phyloP scores from a whole-genome alignment of 2,329 filamentous ascomycete species.

The Penicillium sp. region DNA sequence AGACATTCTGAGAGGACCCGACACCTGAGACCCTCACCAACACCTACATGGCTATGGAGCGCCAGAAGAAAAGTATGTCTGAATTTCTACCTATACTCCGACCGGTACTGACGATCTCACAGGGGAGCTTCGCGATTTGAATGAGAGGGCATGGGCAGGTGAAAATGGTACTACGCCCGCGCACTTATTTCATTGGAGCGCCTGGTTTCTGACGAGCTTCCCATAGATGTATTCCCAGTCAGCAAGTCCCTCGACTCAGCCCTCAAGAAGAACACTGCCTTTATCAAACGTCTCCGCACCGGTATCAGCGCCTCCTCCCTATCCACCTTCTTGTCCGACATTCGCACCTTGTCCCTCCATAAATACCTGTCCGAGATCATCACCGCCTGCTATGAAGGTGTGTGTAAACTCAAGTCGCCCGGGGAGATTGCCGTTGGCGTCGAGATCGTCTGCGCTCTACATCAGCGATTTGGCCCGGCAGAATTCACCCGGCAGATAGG shows the following conservation, averaged over 20 bases:
- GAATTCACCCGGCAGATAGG: slow-evolving; percentile 91
- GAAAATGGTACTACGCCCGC: slow-evolving; percentile 66
- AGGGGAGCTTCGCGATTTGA: slow-evolving; percentile 91
- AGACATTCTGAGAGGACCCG: slow-evolving; percentile 36
- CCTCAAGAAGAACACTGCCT: slow-evolving; percentile 96
- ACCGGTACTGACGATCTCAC: slow-evolving; percentile 9
- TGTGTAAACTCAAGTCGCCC: slow-evolving; percentile 86
- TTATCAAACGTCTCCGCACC: slow-evolving; percentile 93
- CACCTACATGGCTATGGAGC: slow-evolving; percentile 45
- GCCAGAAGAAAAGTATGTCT: slow-evolving; percentile 50
- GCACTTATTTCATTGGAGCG: slow-evolving; percentile 4
- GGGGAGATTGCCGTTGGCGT: slow-evolving; percentile 90
- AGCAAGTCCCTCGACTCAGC: slow-evolving; percentile 85
- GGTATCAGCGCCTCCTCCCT: slow-evolving; percentile 79
- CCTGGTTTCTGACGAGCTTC: slow-evolving; percentile 15
- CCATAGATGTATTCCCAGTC: slow-evolving; percentile 72
- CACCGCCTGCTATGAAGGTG: slow-evolving; percentile 89
- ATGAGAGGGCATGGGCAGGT: slow-evolving; percentile 83
- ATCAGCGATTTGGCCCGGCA: slow-evolving; percentile 86
- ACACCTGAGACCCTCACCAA: slow-evolving; percentile 27
- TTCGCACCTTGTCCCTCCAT: slow-evolving; percentile 84
- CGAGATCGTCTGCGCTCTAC: slow-evolving; percentile 90
- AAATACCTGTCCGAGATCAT: slow-evolving; percentile 98
- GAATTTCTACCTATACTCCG: not conserved
- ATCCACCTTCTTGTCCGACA: slow-evolving; percentile 83